These are phyloP conservation scores for Drosera spatulata DNA, from an alignment of 179 eudicot species.

Conservation along the genomic window DNA sequence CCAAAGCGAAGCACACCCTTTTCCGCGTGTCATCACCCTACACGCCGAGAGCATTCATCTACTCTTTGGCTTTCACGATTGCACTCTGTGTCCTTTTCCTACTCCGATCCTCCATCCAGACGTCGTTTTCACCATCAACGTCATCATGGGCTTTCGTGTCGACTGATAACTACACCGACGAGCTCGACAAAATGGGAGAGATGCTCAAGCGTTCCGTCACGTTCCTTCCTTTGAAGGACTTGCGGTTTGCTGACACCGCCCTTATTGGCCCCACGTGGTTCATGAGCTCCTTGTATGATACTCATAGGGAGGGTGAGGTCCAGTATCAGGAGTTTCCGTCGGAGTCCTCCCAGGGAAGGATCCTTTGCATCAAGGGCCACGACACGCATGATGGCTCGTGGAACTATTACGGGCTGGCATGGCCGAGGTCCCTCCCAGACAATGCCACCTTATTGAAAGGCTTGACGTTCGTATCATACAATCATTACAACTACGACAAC, in stretches of 20 bases:
- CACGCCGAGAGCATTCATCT: slow-evolving; percentile 31
- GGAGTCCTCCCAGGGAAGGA: slow-evolving; percentile 37
- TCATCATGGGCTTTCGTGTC: slow-evolving; percentile 2
- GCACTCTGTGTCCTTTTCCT: slow-evolving; percentile 30
- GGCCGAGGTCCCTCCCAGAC: slow-evolving; percentile 22
- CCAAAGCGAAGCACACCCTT: slow-evolving; percentile 16
- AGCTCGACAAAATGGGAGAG: slow-evolving; percentile 5
- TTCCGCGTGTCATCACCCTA: slow-evolving; percentile 6
- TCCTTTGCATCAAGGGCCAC: slow-evolving; percentile 59
- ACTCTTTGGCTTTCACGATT: slow-evolving; percentile 17
- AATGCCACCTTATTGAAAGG: slow-evolving; percentile 28
- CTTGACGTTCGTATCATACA: slow-evolving; percentile 28
- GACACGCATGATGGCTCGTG: slow-evolving; percentile 60
- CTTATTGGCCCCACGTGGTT: slow-evolving; percentile 76
- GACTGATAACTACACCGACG: neutral
- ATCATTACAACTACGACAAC: slow-evolving; percentile 27
- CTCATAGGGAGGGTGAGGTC: slow-evolving; percentile 54
- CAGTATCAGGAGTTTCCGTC: slow-evolving; percentile 66
- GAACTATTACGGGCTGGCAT: slow-evolving; percentile 44
- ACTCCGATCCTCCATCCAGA: slow-evolving; percentile 8
- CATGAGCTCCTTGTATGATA: slow-evolving; percentile 79
- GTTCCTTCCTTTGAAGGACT: slow-evolving; percentile 69
- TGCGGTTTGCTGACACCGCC: slow-evolving; percentile 37
- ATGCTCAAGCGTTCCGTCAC: slow-evolving; percentile 44
- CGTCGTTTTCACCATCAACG: slow-evolving; percentile 8